Percentiles rank a stretch among this genome's conserved stretches.
phyloP scores from a whole-genome alignment of 306 rosid species.

The Acacia acuminata region DNA sequence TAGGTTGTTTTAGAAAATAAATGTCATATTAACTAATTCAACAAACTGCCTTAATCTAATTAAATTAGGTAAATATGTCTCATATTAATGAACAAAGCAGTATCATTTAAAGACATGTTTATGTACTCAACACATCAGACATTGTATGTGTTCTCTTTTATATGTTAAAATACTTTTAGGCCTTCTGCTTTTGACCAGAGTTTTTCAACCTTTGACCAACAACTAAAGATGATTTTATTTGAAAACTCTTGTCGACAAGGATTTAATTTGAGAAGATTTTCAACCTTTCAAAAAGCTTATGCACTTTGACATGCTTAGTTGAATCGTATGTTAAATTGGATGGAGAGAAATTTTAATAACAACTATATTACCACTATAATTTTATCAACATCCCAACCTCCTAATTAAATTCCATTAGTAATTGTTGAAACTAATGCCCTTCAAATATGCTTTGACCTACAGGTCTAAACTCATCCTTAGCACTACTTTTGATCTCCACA shows the following conservation, averaged over 20 bases:
- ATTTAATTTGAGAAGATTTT: too few relatives aligned
- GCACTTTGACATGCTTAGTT: background rate
- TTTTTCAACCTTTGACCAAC: background rate
- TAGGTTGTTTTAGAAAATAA: too few relatives aligned
- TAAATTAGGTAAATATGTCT: too few relatives aligned
- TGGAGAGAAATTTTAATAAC: background rate
- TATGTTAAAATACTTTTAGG: background rate
- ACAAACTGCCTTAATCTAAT: too few relatives aligned
- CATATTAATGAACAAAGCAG: too few relatives aligned
- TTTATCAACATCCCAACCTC: too few relatives aligned
- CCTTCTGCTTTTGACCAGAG: background rate
- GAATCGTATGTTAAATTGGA: background rate
- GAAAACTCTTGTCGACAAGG: too few relatives aligned
- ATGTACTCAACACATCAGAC: background rate
- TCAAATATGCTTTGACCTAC: background rate
- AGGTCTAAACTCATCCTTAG: background rate
- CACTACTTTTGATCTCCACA: background rate
- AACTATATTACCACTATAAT: background rate
- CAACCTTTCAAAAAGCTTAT: background rate
- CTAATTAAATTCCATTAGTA: too few relatives aligned
- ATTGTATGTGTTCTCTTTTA: background rate
- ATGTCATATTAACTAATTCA: too few relatives aligned
- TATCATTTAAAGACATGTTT: background rate
- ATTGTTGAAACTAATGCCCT: too few relatives aligned
- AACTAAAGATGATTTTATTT: too few relatives aligned